Conservation (phyloP, 441 rosid genomes). For the Euphorbia corollata region DNA sequence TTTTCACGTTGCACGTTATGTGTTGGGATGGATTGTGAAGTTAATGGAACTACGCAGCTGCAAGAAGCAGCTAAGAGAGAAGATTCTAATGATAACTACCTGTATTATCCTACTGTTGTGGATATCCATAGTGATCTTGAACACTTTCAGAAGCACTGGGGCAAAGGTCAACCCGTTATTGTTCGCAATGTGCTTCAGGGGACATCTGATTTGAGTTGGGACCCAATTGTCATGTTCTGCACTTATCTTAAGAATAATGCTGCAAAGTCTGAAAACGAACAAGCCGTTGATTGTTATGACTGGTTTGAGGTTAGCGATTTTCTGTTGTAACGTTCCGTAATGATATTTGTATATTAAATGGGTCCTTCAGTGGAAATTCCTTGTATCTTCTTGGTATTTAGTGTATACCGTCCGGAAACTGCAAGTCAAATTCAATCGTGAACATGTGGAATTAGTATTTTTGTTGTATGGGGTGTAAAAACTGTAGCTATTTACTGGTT, state of each 20-base stretch:
- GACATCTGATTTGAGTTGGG: slow-evolving; percentile 64
- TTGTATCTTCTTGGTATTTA: neutral
- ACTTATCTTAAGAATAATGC: slow-evolving; percentile 59
- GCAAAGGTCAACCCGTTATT: slow-evolving; percentile 87
- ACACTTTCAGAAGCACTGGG: slow-evolving; percentile 96
- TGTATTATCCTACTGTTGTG: slow-evolving; percentile 50
- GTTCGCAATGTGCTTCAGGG: slow-evolving; percentile 61
- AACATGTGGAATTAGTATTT: neutral
- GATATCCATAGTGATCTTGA: slow-evolving; percentile 61
- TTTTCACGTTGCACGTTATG: slow-evolving; percentile 63
- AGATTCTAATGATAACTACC: slow-evolving; percentile 56
- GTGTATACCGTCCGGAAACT: neutral
- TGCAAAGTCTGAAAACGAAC: slow-evolving; percentile 36
- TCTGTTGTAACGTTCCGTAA: neutral
- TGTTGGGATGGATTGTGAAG: slow-evolving; percentile 38
- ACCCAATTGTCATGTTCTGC: slow-evolving; percentile 81
- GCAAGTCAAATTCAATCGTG: neutral
- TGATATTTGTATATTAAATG: neutral
- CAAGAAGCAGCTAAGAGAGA: slow-evolving; percentile 67
- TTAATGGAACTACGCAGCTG: slow-evolving; percentile 40
- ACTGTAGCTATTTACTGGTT: neutral
- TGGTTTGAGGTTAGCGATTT: slow-evolving; percentile 81
- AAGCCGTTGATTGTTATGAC: slow-evolving; percentile 44
- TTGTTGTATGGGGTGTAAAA: neutral
- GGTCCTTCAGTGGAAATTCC: neutral